Conservation (phyloP, 768 basidiomycete genomes). For the Butyriboletus loyo region DNA sequence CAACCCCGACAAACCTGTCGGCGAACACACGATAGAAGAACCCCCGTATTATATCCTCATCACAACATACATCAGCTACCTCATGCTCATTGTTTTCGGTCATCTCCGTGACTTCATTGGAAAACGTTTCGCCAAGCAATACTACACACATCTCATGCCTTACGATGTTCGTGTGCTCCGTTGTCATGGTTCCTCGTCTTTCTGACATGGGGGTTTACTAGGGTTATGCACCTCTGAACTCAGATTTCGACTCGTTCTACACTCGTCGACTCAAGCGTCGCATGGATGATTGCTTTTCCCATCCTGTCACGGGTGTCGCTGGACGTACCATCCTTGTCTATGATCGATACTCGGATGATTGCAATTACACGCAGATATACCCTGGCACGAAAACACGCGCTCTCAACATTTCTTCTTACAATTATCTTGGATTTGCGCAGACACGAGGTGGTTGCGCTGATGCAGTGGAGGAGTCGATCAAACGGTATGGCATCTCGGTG, state of each 20-base stretch:
- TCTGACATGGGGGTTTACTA: slow-evolving; percentile 31
- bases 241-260: slow-evolving; percentile 99
- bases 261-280: slow-evolving; percentile 92
- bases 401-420: slow-evolving; percentile 97
- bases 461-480: slow-evolving; percentile 81
- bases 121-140: slow-evolving; percentile 66
- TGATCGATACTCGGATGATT: slow-evolving; percentile 80
- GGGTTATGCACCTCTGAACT: slow-evolving; percentile 96
- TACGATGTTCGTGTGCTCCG: slow-evolving; percentile 60
- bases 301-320: slow-evolving; percentile 92
- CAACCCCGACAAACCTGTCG: slow-evolving; percentile 42
- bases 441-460: slow-evolving; percentile 92
- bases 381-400: slow-evolving; percentile 83
- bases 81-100: slow-evolving; percentile 87
- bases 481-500: slow-evolving; percentile 74
- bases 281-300: slow-evolving; percentile 93
- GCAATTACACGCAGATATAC: slow-evolving; percentile 72
- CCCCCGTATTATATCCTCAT: slow-evolving; percentile 92
- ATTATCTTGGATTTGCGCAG: slow-evolving; percentile 98
- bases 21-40: slow-evolving; percentile 65
- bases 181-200: background rate
- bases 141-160: slow-evolving; percentile 82
- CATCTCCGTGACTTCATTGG: slow-evolving; percentile 95
- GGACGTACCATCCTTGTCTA: slow-evolving; percentile 87
- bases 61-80: slow-evolving; percentile 90